Conservation (phyloP, 2,329 filamentous ascomycete species). For the Metarhizium rileyi region DNA sequence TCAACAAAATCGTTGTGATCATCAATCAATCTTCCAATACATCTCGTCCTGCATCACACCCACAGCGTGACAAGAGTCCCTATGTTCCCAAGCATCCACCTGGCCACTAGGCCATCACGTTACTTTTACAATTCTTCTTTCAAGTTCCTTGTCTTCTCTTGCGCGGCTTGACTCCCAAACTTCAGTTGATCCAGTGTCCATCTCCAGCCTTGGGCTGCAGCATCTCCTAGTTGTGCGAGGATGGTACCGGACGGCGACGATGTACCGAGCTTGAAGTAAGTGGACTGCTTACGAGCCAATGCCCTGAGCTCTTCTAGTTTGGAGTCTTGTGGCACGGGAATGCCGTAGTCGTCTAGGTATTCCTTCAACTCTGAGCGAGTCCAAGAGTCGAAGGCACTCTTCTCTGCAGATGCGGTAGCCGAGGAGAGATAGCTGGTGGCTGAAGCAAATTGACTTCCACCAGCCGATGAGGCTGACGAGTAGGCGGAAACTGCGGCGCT, state of each 20-base stretch:
- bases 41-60: too few species aligned
- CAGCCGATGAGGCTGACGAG: conserved; percentile 46
- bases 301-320: conserved; percentile 61
- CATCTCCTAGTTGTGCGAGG: conserved; percentile 51
- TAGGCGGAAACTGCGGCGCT: conserved; percentile 54
- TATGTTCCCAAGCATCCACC: too few species aligned
- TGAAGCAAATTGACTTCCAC: conserved; percentile 51
- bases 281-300: conserved; percentile 60
- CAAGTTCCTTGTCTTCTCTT: conserved; percentile 33
- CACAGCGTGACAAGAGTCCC: too few species aligned
- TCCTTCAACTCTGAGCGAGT: conserved; percentile 63
- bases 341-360: conserved; percentile 71
- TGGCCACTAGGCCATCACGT: too few species aligned
- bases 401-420: conserved; percentile 56
- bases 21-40: too few species aligned
- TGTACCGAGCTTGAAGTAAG: conserved; percentile 70
- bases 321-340: conserved; percentile 57
- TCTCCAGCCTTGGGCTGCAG: conserved; percentile 35
- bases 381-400: conserved; percentile 62
- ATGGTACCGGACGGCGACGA: conserved; percentile 55
- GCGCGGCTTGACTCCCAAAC: conserved; percentile 37
- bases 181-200: conserved; percentile 42
- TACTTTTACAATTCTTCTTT: conserved; percentile 11
- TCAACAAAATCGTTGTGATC: too few species aligned
- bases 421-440: conserved; percentile 61